Percentiles rank a stretch among this genome's conserved stretches.
Evolutionary conservation across 306 rosid species (phyloP).

Genomic region (Gynostemma pentaphyllum): DNA sequence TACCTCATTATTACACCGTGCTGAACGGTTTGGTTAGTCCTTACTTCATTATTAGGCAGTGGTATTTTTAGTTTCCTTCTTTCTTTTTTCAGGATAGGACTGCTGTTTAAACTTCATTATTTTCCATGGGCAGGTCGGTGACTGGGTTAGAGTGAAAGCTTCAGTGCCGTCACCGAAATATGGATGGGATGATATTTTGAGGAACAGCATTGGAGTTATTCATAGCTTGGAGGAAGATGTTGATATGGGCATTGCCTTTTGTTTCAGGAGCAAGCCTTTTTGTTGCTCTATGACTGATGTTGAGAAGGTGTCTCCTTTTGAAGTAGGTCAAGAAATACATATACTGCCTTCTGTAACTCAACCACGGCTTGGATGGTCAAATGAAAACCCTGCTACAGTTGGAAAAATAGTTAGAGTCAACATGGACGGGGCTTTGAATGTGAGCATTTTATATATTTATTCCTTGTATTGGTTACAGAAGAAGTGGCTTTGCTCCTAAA

Average conservation of each 20-base stretch:
- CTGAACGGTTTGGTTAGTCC: too few species aligned
- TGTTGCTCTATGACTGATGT: conserved; percentile 88
- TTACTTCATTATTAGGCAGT: too few species aligned
- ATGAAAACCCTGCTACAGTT: conserved; percentile 82
- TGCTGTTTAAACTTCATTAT: neutral
- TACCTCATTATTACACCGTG: neutral
- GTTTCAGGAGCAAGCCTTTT: conserved; percentile 95
- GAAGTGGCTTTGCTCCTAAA: too few species aligned
- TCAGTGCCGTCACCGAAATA: conserved; percentile 95
- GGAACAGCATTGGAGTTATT: conserved; percentile 83
- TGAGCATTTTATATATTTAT: conserved; percentile 25
- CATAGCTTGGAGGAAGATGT: conserved; percentile 94
- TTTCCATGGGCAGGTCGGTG: conserved; percentile 61
- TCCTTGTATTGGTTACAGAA: too few species aligned
- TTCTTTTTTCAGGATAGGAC: neutral
- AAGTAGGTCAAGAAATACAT: conserved; percentile 83
- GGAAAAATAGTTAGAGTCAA: conserved; percentile 77
- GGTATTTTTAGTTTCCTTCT: neutral
- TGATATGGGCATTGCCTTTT: conserved; percentile 88
- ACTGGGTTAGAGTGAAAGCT: conserved; percentile 97
- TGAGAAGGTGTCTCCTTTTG: conserved; percentile 82
- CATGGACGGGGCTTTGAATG: conserved; percentile 96
- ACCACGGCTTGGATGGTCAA: conserved; percentile 96
- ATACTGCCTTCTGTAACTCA: conserved; percentile 58
- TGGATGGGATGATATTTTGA: conserved; percentile 94